Percentiles rank a stretch among this genome's conserved stretches.
Conservation (phyloP, 208 protist species). For the Wallacemonas sp. region DNA sequence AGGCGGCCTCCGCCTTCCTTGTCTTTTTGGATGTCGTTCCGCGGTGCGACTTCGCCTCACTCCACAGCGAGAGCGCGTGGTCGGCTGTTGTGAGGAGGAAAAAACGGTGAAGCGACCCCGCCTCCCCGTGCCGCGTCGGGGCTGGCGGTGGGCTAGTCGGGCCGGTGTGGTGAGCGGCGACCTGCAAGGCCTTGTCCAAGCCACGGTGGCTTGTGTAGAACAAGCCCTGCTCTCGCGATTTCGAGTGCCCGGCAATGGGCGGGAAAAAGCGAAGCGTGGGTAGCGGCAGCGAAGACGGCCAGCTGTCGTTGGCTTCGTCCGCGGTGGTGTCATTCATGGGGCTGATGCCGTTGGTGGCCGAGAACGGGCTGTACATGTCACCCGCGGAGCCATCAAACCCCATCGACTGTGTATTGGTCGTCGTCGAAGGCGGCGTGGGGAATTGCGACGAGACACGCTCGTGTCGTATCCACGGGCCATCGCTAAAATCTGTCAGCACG, state of each 20-base stretch:
- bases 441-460: neutral
- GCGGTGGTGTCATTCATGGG: neutral
- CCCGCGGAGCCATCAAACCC: neutral
- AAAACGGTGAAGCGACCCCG: neutral
- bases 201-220: too few relatives aligned
- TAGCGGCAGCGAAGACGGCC: neutral
- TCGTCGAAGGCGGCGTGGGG: constrained; percentile 7
- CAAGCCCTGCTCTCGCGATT: too few relatives aligned
- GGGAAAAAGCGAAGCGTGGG: neutral
- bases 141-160: too few relatives aligned
- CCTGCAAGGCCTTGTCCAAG: too few relatives aligned
- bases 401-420: constrained; percentile 3
- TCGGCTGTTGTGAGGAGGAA: neutral
- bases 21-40: neutral
- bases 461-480: neutral
- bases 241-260: too few relatives aligned
- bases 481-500: neutral
- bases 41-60: neutral
- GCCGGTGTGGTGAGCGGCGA: too few relatives aligned
- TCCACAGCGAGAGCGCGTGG: neutral
- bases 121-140: too few relatives aligned
- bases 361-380: constrained; percentile 5
- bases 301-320: neutral
- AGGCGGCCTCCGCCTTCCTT: neutral
- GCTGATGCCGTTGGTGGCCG: neutral